A percentile compares a stretch with the other conserved stretches of the same genome.
Evolutionary conservation across 1,139 yeast species (phyloP).

Genomic region (Debaryomyces fabryi): DNA sequence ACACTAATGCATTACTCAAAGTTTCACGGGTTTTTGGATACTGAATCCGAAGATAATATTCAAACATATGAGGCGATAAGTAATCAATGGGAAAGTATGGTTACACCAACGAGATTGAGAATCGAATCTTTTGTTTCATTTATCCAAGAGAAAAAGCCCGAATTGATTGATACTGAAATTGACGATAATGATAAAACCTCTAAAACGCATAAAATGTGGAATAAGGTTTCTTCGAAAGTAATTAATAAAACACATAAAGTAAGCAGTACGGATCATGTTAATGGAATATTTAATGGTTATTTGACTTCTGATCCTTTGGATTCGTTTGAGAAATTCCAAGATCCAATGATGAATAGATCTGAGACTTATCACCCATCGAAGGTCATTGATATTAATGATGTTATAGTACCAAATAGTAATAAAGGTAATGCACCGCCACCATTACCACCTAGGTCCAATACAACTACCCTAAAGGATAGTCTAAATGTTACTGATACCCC

Average conservation of each 20-base stretch:
- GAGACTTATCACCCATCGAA: slow-evolving; percentile 37
- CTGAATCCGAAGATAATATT: slow-evolving; percentile 12
- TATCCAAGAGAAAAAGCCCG: slow-evolving; percentile 36
- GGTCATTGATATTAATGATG: slow-evolving; percentile 23
- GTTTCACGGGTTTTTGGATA: slow-evolving; percentile 40
- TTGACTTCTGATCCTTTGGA: slow-evolving; percentile 38
- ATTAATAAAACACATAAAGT: slow-evolving; percentile 28
- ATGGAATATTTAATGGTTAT: slow-evolving; percentile 38
- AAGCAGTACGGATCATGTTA: slow-evolving; percentile 30
- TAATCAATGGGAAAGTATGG: slow-evolving; percentile 34
- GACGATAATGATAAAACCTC: slow-evolving; percentile 32
- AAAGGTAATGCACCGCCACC: slow-evolving; percentile 23
- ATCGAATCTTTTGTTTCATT: slow-evolving; percentile 40
- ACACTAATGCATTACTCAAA: slow-evolving; percentile 35
- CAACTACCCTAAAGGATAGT: slow-evolving; percentile 13
- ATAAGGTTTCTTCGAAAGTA: slow-evolving; percentile 27
- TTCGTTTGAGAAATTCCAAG: slow-evolving; percentile 33
- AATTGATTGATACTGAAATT: slow-evolving; percentile 32
- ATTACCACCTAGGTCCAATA: slow-evolving; percentile 35
- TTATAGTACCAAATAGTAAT: slow-evolving; percentile 17
- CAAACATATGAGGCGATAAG: slow-evolving; percentile 20
- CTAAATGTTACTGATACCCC: neutral
- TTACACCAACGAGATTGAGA: slow-evolving; percentile 35
- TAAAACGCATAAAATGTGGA: slow-evolving; percentile 30
- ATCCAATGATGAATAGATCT: slow-evolving; percentile 28